Conservation (phyloP, 768 basidiomycete species). For the Mrakia frigida region DNA sequence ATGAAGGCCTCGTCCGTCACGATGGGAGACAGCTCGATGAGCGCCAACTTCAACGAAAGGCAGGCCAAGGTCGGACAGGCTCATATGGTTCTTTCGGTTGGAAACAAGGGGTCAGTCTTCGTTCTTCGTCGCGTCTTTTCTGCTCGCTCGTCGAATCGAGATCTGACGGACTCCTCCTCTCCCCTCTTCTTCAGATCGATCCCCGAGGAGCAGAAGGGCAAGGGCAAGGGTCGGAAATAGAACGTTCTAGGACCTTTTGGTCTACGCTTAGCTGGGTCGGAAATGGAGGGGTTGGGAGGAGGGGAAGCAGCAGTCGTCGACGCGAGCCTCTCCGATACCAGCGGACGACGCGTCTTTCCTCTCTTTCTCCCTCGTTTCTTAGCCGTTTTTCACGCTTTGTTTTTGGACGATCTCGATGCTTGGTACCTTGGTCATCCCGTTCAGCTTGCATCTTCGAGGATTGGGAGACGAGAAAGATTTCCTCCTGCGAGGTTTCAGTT, state of each 20-base stretch:
- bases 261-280: too few species aligned
- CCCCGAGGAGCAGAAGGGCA: conserved; percentile 7
- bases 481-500: too few species aligned
- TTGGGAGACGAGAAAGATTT: too few species aligned
- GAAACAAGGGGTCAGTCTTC: conserved; percentile 30
- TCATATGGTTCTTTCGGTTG: conserved; percentile 75
- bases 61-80: conserved; percentile 94
- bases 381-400: not conserved
- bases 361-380: too few species aligned
- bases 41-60: conserved; percentile 81
- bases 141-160: not conserved
- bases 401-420: not conserved
- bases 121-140: not conserved
- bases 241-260: too few species aligned
- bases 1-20: conserved; percentile 89
- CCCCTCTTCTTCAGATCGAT: not conserved
- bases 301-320: not conserved
- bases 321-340: not conserved
- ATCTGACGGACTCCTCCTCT: not conserved
- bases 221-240: conserved; percentile 6
- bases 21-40: conserved; percentile 96
- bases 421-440: not conserved
- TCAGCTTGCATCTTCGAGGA: too few species aligned
- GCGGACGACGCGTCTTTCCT: too few species aligned
- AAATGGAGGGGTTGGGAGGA: not conserved